These are phyloP conservation scores for Phytophthora pseudosyringae DNA, from an alignment of 352 stramenopile species.

Conservation along the genomic window DNA sequence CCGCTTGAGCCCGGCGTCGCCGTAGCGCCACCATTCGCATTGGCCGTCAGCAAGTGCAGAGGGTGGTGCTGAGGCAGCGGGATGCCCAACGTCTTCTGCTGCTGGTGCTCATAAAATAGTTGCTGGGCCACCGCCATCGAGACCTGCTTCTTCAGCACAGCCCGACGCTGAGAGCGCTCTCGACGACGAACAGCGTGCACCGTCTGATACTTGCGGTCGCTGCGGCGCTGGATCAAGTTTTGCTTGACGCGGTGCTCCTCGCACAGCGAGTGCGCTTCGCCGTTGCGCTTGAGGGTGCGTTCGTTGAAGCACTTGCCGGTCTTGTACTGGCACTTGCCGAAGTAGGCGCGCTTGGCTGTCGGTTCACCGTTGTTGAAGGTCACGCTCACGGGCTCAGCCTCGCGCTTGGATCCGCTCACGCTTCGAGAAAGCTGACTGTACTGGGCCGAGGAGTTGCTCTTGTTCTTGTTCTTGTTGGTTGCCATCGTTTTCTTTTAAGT, in stretches of 20 bases:
- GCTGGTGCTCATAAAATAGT: slow-evolving; percentile 82
- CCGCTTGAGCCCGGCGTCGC: background rate
- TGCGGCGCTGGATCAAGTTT: slow-evolving; percentile 84
- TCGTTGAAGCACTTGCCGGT: slow-evolving; percentile 91
- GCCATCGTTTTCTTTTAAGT: slow-evolving; percentile 40
- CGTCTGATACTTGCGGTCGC: slow-evolving; percentile 87
- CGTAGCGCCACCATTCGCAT: slow-evolving; percentile 1
- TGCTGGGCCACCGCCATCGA: slow-evolving; percentile 81
- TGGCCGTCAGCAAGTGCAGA: slow-evolving; percentile 32
- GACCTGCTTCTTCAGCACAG: slow-evolving; percentile 84
- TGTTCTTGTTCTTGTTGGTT: slow-evolving; percentile 34
- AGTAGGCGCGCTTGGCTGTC: slow-evolving; percentile 45
- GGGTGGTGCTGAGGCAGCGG: slow-evolving; percentile 40
- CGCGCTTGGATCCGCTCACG: slow-evolving; percentile 21
- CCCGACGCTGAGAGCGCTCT: slow-evolving; percentile 78
- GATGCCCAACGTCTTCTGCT: slow-evolving; percentile 70
- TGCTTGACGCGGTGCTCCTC: slow-evolving; percentile 88
- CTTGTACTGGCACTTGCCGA: slow-evolving; percentile 89
- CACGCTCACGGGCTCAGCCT: slow-evolving; percentile 15
- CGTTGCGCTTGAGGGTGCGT: slow-evolving; percentile 85
- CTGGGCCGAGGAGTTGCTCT: slow-evolving; percentile 1
- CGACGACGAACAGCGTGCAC: slow-evolving; percentile 84
- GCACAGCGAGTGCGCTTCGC: slow-evolving; percentile 80
- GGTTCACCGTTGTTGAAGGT: slow-evolving; percentile 11
- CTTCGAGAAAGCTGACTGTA: slow-evolving; percentile 7